Evolutionary conservation across 257 asterid genomes (phyloP), one percentile per base, ranked within the genome.

Genomic region (Primulina huaijiensis): DNA sequence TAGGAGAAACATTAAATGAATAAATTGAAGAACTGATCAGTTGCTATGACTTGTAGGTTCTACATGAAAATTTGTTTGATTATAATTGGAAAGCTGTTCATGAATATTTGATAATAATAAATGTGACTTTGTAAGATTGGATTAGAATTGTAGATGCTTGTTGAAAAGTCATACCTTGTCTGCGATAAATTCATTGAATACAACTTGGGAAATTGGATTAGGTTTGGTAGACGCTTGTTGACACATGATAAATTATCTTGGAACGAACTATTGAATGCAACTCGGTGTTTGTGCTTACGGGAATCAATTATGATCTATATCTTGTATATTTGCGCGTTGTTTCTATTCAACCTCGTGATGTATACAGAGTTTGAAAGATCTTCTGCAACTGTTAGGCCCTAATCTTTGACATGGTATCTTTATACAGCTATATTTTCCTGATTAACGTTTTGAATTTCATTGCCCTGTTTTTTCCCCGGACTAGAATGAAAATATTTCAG

Each of bases 1-100:
- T 71, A 67, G 78, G 67, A 43, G 58, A 61, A 68, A 40, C 0
- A 57, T 64, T 38, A 64, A 65, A 73, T 53, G 70, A 78, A 78
- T 78, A 76, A 78, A 75, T 62, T 7, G 68, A 43, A 37, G 31
- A 23, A 43, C 23, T 25, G 20, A 4, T 30, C 31, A 17, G 52
- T 61, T 60, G 3, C 4, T 5, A 1, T 10, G 56, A 9, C 2
- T 61, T 17, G n/a, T 16, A 27, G 71, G 35, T 55, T 53, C 27
- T 30, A 62, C 68, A 23, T 7, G 34, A 31, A 38, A 9, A 14
- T 27, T 2, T 30, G 6, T 72, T 72, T 67, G 68, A 4, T 27
- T 27, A 7, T 11, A 8, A 64, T 62, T 69, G 72, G 74, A 7
- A 20, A 43, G 30, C 31, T 60, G 29, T 10, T 57, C n/a, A 3